A percentile compares a stretch with the other conserved stretches of the same genome.
phyloP scores from a whole-genome alignment of 1,284 basidiomycete species.

The Marasmius fiardii region DNA sequence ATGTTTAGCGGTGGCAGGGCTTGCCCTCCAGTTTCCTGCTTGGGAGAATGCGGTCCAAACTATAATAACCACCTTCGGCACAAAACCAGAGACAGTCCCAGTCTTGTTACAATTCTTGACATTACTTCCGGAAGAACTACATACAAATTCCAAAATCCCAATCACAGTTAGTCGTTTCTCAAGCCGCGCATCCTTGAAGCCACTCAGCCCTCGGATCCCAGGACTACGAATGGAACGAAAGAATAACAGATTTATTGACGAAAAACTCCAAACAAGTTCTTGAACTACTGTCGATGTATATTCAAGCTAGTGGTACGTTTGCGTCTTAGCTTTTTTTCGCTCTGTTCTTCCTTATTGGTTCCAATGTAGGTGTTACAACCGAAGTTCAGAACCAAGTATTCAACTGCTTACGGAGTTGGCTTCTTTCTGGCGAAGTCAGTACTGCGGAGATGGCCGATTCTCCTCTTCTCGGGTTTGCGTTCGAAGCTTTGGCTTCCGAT shows the following conservation, averaged over 20 bases:
- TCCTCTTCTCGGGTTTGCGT: slow-evolving; percentile 82
- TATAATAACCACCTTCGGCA: slow-evolving; percentile 86
- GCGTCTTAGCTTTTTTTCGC: slow-evolving; percentile 4
- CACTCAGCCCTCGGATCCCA: slow-evolving; percentile 27
- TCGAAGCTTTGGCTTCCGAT: slow-evolving; percentile 83
- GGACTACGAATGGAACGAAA: slow-evolving; percentile 79
- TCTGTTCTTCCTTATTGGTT: neutral
- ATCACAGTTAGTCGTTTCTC: slow-evolving; percentile 62
- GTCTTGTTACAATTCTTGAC: slow-evolving; percentile 89
- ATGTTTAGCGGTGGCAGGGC: slow-evolving; percentile 85
- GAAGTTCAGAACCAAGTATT: slow-evolving; percentile 88
- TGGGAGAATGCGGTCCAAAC: slow-evolving; percentile 83
- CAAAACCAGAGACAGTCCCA: slow-evolving; percentile 80
- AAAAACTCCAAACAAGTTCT: slow-evolving; percentile 75
- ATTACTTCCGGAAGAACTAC: slow-evolving; percentile 88
- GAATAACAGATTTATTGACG: slow-evolving; percentile 66
- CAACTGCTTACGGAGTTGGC: slow-evolving; percentile 84
- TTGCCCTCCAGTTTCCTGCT: slow-evolving; percentile 88
- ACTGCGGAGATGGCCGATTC: slow-evolving; percentile 67
- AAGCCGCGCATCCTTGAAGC: neutral
- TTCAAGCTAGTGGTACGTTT: slow-evolving; percentile 78
- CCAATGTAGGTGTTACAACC: slow-evolving; percentile 70
- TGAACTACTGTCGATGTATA: slow-evolving; percentile 84
- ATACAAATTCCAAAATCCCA: slow-evolving; percentile 84
- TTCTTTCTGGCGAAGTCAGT: slow-evolving; percentile 83